These are phyloP conservation scores for Ehretia macrophylla DNA, from an alignment of 257 asterid species.

Conservation along the genomic window DNA sequence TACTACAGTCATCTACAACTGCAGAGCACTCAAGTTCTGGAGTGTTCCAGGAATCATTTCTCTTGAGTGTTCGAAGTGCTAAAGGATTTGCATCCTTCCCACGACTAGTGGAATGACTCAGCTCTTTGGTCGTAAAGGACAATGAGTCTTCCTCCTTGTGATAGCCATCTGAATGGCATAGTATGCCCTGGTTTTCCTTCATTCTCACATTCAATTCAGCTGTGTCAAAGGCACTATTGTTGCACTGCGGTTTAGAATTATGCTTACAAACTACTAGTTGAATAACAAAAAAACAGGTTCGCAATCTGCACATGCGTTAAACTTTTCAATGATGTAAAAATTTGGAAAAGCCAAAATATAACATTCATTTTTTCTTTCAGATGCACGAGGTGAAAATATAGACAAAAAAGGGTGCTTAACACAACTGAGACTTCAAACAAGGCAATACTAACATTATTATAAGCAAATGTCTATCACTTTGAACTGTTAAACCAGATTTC, in stretches of 20 bases:
- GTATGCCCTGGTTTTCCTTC: slow-evolving; percentile 53
- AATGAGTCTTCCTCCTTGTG: slow-evolving; percentile 30
- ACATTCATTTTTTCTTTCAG: too few species aligned
- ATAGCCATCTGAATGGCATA: slow-evolving; percentile 33
- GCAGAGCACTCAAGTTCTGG: slow-evolving; percentile 14
- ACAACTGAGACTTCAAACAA: too few species aligned
- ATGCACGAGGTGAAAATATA: too few species aligned
- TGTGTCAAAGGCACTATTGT: slow-evolving; percentile 36
- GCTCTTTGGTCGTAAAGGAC: slow-evolving; percentile 28
- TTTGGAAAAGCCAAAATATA: too few species aligned
- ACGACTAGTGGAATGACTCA: slow-evolving; percentile 26
- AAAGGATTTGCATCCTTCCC: slow-evolving; percentile 18
- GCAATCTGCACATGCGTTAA: slow-evolving; percentile 6
- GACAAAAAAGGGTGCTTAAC: too few species aligned
- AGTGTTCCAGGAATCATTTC: slow-evolving; percentile 26
- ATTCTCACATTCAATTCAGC: slow-evolving; percentile 40
- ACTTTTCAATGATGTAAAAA: not conserved
- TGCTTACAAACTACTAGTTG: slow-evolving; percentile 8
- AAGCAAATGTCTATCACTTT: not conserved
- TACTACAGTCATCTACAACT: slow-evolving; percentile 23
- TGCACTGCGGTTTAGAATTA: slow-evolving; percentile 26
- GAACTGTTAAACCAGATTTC: too few species aligned
- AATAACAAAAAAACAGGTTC: slow-evolving; percentile 4
- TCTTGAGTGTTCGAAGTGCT: slow-evolving; percentile 22
- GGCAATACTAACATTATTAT: too few species aligned